Evolutionary conservation across 768 basidiomycete species (phyloP).

Genomic region (Lactarius evosmus): DNA sequence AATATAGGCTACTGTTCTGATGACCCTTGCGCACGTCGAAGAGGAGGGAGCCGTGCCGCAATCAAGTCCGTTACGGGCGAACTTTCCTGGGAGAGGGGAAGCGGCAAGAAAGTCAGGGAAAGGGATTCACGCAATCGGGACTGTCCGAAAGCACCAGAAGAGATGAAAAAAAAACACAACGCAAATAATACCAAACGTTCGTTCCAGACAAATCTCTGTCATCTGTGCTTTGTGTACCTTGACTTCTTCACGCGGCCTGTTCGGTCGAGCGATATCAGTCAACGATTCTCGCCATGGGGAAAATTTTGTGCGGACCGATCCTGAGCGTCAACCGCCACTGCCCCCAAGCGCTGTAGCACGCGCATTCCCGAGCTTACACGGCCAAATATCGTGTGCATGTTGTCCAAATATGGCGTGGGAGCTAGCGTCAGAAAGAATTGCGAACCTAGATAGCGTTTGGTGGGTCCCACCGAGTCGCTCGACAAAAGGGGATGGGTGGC

Average conservation of each 20-base stretch:
- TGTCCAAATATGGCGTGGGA: conserved; percentile 81
- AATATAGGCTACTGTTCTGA: background rate
- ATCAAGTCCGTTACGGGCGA: background rate
- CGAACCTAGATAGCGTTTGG: conserved; percentile 57
- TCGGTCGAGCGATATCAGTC: conserved; percentile 6
- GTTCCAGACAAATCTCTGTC: background rate
- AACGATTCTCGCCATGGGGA: background rate
- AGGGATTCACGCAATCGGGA: background rate
- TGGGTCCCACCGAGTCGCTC: background rate
- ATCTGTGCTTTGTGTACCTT: conserved; percentile 77
- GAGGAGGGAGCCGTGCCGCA: background rate
- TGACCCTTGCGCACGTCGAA: background rate
- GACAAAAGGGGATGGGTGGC: conserved; percentile 25
- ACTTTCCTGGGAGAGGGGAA: background rate
- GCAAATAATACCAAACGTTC: background rate
- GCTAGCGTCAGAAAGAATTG: conserved; percentile 91
- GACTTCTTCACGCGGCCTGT: conserved; percentile 70
- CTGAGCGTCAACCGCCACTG: conserved; percentile 85
- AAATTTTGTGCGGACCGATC: conserved; percentile 58
- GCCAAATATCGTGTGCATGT: conserved; percentile 87
- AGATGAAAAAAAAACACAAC: background rate
- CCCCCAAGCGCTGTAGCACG: conserved; percentile 86
- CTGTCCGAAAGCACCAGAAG: background rate
- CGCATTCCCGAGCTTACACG: conserved; percentile 89
- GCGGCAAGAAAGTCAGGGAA: background rate